Evolutionary conservation across 2,329 filamentous ascomycete genomes (phyloP), one percentile per base, ranked within the genome.

Genomic region (Cryphonectria nitschkei): DNA sequence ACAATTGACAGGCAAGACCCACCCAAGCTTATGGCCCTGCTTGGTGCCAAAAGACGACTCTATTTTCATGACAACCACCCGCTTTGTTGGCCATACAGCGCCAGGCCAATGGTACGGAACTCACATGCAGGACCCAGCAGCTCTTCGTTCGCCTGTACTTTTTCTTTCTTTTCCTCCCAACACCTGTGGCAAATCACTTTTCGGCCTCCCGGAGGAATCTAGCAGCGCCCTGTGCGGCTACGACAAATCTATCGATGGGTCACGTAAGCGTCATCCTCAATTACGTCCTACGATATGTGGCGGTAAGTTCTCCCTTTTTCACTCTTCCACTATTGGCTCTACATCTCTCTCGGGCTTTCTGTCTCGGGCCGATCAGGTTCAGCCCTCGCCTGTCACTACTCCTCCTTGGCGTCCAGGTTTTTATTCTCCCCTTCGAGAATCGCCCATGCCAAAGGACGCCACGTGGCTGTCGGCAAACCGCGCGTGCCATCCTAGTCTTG

Each of bases 131-230:
- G 19, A n/a, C 19, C 46, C 46, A 50, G 46, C 46, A 50, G 46
- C 46, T 19, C 19, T 50, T 50, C 46, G 19, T 50, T 50, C 46
- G 46, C 19, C 46, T n/a, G 46, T 50, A 50, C 46, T n/a, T 50
- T 50, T 50, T 50, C n/a, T 9, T n/a, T 50, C 19, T n/a, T 26
- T 19, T 13, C 16, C 37, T 13, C 3, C 19, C 19, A 19, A 32
- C 60, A 62, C 34, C 34, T 26, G 61, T 46, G 61, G 61, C 61
- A 46, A 46, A 32, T 63, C 46, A 46, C n/a, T n/a, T 14, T 16
- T 50, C 46, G 7, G 34, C 61, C 61, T 11, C 22, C 22, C 37
- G 22, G 41, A 29, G 14, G n/a, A 16, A n/a, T 19, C 22, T 19
- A 50, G 41, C 16, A 9, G 11, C 16, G 61, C 37, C 11, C 1